Evolutionary conservation across 1,284 basidiomycete genomes (phyloP).

Genomic region (Phellopilus nigrolimitatus): DNA sequence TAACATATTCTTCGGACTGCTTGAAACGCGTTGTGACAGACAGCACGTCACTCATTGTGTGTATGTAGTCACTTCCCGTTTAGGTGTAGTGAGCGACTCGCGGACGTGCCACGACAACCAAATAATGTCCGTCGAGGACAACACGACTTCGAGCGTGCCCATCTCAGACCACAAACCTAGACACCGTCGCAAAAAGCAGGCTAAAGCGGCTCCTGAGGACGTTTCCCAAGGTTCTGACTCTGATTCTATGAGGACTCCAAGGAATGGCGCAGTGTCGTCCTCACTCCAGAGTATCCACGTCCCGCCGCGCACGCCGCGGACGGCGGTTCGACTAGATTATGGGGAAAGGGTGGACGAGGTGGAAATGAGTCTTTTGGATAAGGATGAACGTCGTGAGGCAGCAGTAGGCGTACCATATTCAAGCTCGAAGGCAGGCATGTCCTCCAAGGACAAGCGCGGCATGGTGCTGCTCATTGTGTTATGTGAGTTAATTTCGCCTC

Average conservation of each 20-base stretch:
- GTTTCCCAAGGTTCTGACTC: constrained; percentile 3
- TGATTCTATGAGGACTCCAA: constrained; percentile 21
- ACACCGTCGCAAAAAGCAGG: constrained; percentile 27
- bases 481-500: constrained; percentile 53
- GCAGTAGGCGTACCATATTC: constrained; percentile 36
- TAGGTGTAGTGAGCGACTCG: not conserved
- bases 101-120: not conserved
- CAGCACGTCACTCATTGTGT: no score
- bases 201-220: constrained; percentile 8
- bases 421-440: constrained; percentile 42
- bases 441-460: constrained; percentile 75
- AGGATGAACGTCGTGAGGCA: constrained; percentile 49
- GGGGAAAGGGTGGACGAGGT: constrained; percentile 48
- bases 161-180: constrained; percentile 26
- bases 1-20: no score
- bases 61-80: no score
- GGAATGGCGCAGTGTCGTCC: constrained; percentile 32
- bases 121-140: constrained; percentile 15
- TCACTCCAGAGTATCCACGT: constrained; percentile 64
- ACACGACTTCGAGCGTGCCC: constrained; percentile 17
- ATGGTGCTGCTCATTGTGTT: constrained; percentile 86
- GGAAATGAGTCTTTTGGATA: constrained; percentile 58
- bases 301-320: constrained; percentile 54
- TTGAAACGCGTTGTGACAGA: no score
- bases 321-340: constrained; percentile 21